phyloP scores from a whole-genome alignment of 2,329 filamentous ascomycete genomes.

The Trichocomaceae sp. region DNA sequence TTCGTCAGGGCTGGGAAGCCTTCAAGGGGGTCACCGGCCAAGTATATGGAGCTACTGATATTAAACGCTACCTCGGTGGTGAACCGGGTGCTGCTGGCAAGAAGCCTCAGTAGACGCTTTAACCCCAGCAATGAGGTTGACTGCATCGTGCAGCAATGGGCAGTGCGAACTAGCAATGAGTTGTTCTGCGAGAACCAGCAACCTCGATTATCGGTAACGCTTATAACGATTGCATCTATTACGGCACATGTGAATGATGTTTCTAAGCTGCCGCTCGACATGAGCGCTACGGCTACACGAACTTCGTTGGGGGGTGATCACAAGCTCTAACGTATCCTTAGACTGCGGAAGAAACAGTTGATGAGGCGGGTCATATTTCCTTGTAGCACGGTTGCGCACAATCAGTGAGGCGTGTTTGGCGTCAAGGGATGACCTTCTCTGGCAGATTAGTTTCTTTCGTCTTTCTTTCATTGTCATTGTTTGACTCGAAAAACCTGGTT shows the following conservation, averaged over 20 bases:
- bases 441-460: not conserved
- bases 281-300: not conserved
- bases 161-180: not conserved
- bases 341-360: not conserved
- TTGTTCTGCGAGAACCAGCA: not conserved
- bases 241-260: constrained; percentile 5
- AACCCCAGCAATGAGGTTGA: not conserved
- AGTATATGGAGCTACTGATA: constrained; percentile 72
- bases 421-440: constrained; percentile 1
- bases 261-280: constrained; percentile 1
- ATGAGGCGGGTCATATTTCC: constrained; percentile 1
- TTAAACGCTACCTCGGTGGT: constrained; percentile 63
- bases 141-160: not conserved
- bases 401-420: constrained; percentile 1
- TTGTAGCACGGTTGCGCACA: constrained; percentile 6
- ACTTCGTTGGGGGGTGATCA: not conserved
- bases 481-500: not conserved
- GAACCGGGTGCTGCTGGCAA: constrained; percentile 30
- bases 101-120: constrained; percentile 41
- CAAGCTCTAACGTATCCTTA: not conserved
- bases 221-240: constrained; percentile 10
- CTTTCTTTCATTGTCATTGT: constrained; percentile 1
- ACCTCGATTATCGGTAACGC: constrained; percentile 6
- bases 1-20: constrained; percentile 70
- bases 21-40: constrained; percentile 68